A percentile compares a stretch with the other conserved stretches of the same genome.
Evolutionary conservation across 768 basidiomycete genomes (phyloP).

Genomic region (Hypholoma sublateritium): DNA sequence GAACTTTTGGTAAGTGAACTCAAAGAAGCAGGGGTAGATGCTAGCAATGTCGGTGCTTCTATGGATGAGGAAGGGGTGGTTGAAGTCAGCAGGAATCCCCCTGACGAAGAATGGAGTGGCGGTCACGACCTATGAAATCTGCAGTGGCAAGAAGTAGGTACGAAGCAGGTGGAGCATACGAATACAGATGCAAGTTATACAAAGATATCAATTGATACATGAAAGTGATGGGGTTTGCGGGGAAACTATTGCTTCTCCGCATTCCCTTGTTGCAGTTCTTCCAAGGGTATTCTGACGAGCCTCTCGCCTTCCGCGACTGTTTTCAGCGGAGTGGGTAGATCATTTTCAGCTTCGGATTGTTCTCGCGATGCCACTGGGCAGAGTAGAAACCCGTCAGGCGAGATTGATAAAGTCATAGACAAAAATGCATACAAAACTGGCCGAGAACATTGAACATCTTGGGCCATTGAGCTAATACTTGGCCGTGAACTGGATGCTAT

Average conservation of each 20-base stretch:
- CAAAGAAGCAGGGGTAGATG: slow-evolving; percentile 36
- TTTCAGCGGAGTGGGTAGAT: slow-evolving; percentile 9
- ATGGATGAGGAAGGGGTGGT: slow-evolving; percentile 45
- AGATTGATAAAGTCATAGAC: not conserved
- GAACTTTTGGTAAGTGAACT: slow-evolving; percentile 36
- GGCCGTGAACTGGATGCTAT: slow-evolving; percentile 57
- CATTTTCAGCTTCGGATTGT: slow-evolving; percentile 23
- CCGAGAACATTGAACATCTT: slow-evolving; percentile 78
- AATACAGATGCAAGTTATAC: not conserved
- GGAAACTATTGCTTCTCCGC: slow-evolving; percentile 15
- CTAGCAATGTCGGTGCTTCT: slow-evolving; percentile 43
- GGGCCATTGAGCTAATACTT: slow-evolving; percentile 80
- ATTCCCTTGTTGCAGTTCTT: slow-evolving; percentile 50
- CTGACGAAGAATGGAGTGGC: slow-evolving; percentile 43
- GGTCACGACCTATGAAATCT: slow-evolving; percentile 32
- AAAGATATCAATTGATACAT: not conserved
- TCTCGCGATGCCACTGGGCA: slow-evolving; percentile 51
- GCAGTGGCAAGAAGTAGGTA: too few species aligned
- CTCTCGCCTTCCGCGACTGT: slow-evolving; percentile 46
- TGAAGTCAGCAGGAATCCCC: slow-evolving; percentile 44
- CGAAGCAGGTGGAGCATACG: not conserved
- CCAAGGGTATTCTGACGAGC: slow-evolving; percentile 72
- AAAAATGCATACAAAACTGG: slow-evolving; percentile 57
- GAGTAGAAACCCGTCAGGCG: not conserved
- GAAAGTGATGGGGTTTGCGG: not conserved